Conservation (phyloP, 768 basidiomycete genomes). For the Amanita exitialis region DNA sequence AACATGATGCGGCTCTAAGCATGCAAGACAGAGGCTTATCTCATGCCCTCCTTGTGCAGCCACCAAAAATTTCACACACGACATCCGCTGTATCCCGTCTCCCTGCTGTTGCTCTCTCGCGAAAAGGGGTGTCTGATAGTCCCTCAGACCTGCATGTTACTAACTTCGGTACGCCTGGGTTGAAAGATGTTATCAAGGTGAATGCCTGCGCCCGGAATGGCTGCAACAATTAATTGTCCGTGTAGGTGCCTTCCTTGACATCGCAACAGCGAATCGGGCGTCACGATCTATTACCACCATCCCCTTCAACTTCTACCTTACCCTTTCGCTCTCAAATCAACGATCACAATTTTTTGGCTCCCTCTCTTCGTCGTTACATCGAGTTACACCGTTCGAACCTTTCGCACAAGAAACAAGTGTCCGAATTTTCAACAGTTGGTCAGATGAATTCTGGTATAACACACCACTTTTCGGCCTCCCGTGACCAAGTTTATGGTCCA, state of each 20-base stretch:
- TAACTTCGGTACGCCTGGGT: slow-evolving; percentile 37
- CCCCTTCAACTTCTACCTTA: slow-evolving; percentile 38
- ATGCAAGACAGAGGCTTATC: neutral
- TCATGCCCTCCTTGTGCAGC: neutral
- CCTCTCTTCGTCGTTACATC: neutral
- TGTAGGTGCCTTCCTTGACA: slow-evolving; percentile 53
- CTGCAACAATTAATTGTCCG: neutral
- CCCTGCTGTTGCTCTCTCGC: neutral
- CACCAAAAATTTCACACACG: neutral
- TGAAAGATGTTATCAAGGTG: slow-evolving; percentile 72
- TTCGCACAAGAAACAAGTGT: neutral
- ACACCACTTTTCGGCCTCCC: neutral
- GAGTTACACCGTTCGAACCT: neutral
- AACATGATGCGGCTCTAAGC: neutral
- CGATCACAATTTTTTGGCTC: neutral
- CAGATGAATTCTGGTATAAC: neutral
- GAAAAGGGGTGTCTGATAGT: neutral
- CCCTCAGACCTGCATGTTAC: slow-evolving; percentile 15
- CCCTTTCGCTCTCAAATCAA: slow-evolving; percentile 15
- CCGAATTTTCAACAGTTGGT: neutral
- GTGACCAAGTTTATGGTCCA: slow-evolving; percentile 18
- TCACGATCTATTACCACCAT: slow-evolving; percentile 64
- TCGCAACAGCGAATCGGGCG: slow-evolving; percentile 64
- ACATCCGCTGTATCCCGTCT: neutral
- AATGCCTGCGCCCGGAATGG: slow-evolving; percentile 1